These are phyloP conservation scores for Polychytrium aggregatum DNA, from an alignment of 192 early-diverging fungal genomes.

Conservation along the genomic window DNA sequence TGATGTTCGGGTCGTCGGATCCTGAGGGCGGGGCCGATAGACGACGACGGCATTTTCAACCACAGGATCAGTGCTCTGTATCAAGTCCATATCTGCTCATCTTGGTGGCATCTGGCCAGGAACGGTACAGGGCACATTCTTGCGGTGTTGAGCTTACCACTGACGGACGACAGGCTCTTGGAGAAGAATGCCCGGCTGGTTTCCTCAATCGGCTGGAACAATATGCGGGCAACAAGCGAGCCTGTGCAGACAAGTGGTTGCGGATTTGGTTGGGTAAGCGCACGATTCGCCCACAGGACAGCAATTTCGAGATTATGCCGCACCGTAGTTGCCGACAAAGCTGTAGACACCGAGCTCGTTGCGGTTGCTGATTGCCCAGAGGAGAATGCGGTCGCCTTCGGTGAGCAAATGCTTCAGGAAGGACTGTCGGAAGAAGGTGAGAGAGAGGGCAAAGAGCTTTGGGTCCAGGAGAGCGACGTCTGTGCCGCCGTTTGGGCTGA, in stretches of 20 bases:
- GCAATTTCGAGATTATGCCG: too few species aligned
- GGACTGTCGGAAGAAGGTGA: conserved; percentile 73
- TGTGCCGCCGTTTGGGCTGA: too few species aligned
- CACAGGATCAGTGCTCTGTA: too few species aligned
- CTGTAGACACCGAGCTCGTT: conserved; percentile 20
- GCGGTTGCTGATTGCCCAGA: conserved; percentile 7
- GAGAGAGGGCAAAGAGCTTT: conserved; percentile 50
- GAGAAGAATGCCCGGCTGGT: conserved; percentile 77
- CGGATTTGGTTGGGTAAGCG: too few species aligned
- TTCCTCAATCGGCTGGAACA: conserved; percentile 94
- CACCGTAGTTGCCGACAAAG: conserved; percentile 22
- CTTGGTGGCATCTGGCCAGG: too few species aligned
- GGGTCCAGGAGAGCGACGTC: too few species aligned
- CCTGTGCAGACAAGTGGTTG: conserved; percentile 32
- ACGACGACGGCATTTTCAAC: too few species aligned
- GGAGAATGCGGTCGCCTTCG: conserved; percentile 93
- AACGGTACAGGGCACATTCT: too few species aligned
- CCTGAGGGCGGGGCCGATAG: too few species aligned
- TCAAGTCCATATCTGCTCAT: too few species aligned
- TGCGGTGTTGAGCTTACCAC: too few species aligned
- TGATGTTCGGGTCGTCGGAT: neutral
- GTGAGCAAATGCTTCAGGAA: conserved; percentile 89
- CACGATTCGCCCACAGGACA: too few species aligned
- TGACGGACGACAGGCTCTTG: conserved; percentile 37
- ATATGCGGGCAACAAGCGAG: conserved; percentile 73